Percentiles rank a stretch among this genome's conserved stretches.
These are phyloP conservation scores for Globisporangium nodosum DNA, from an alignment of 352 stramenopile genomes.

Conservation along the genomic window DNA sequence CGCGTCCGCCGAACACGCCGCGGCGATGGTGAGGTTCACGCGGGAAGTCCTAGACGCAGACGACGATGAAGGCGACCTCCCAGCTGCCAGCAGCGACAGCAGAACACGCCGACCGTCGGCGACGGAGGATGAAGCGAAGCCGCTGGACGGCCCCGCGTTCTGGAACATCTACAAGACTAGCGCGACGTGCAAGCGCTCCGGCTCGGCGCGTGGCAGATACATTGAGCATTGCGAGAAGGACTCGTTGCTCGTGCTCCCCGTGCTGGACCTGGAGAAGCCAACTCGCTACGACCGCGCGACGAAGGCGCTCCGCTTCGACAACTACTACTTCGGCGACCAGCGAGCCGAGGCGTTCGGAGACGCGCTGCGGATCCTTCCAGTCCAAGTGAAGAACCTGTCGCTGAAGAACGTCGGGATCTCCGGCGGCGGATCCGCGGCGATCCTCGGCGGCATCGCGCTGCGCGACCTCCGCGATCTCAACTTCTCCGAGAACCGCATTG, in stretches of 20 bases:
- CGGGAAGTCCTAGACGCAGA: conserved; percentile 37
- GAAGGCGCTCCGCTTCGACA: conserved; percentile 49
- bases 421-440: conserved; percentile 42
- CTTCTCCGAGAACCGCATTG: conserved; percentile 62
- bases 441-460: conserved; percentile 49
- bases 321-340: conserved; percentile 75
- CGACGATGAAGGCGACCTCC: conserved; percentile 16
- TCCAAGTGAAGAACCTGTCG: conserved; percentile 49
- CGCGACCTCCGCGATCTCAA: conserved; percentile 53
- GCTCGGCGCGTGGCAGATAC: conserved; percentile 53
- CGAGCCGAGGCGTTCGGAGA: conserved; percentile 54
- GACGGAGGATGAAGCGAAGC: conserved; percentile 3
- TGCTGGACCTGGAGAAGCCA: conserved; percentile 49
- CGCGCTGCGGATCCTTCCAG: conserved; percentile 47
- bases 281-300: conserved; percentile 34
- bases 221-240: conserved; percentile 49
- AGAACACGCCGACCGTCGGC: not conserved
- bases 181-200: conserved; percentile 29
- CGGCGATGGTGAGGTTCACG: conserved; percentile 24
- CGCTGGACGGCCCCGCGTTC: conserved; percentile 27
- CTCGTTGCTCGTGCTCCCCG: conserved; percentile 57
- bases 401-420: conserved; percentile 73
- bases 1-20: not conserved
- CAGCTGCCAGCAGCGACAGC: not conserved
- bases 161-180: conserved; percentile 55